Percentiles rank a stretch among this genome's conserved stretches.
Conservation (phyloP, 352 stramenopile genomes). For the Phytopythium ostracodes region DNA sequence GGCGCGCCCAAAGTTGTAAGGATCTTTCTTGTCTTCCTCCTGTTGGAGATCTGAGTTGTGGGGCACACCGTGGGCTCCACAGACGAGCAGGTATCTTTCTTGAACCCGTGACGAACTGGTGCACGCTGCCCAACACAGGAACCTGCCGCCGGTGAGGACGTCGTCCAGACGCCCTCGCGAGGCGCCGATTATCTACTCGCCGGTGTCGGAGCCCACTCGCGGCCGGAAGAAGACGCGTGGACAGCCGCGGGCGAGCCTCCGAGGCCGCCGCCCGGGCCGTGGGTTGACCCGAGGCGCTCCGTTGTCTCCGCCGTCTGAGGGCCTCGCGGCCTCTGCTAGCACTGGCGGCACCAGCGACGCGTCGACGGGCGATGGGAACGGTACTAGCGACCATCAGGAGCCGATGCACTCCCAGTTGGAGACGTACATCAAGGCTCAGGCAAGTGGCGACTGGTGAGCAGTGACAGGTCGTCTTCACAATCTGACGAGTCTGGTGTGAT, state of each 20-base stretch:
- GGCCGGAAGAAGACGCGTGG: slow-evolving; percentile 1
- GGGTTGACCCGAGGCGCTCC: not conserved
- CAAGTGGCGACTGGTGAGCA: slow-evolving; percentile 8
- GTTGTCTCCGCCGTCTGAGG: not conserved
- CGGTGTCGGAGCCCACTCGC: slow-evolving; percentile 2
- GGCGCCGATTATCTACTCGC: slow-evolving; percentile 17
- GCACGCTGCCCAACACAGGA: not conserved
- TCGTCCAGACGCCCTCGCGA: slow-evolving; percentile 8
- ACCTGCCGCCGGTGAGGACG: not conserved
- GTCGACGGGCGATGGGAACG: not conserved
- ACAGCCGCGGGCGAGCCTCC: not conserved
- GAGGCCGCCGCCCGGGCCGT: not conserved
- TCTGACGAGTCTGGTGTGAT: not conserved
- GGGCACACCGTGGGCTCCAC: not conserved
- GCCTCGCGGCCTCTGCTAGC: not conserved
- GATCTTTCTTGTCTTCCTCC: no score
- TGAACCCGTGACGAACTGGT: not conserved
- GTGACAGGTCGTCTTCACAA: slow-evolving; percentile 5
- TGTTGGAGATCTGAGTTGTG: not conserved
- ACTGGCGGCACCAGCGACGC: slow-evolving; percentile 2
- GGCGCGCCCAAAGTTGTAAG: not conserved
- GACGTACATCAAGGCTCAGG: slow-evolving; percentile 36
- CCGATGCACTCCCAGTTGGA: slow-evolving; percentile 29
- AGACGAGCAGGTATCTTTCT: no score
- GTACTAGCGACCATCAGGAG: not conserved